These are phyloP conservation scores for Spergularia marina DNA, from an alignment of 148 eudicot species.

Conservation along the genomic window DNA sequence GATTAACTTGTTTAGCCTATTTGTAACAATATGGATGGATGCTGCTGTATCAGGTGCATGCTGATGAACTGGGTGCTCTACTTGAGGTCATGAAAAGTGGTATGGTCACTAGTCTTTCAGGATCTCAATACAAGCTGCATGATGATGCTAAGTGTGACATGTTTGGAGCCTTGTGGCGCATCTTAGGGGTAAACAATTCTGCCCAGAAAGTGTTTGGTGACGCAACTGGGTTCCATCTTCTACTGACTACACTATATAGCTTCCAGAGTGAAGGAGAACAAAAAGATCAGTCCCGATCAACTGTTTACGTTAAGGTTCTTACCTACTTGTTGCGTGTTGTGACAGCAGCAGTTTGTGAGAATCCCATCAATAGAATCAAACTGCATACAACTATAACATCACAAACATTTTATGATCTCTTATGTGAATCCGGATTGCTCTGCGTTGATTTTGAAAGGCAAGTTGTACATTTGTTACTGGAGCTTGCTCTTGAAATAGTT, in stretches of 20 bases:
- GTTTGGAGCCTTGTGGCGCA: conserved; percentile 93
- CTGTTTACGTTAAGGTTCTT: conserved; percentile 55
- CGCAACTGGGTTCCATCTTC: conserved; percentile 93
- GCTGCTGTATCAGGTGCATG: conserved; percentile 61
- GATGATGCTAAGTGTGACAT: conserved; percentile 91
- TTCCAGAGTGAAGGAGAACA: conserved; percentile 66
- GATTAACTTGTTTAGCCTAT: not conserved
- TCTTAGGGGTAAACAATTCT: conserved; percentile 67
- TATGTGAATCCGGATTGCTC: conserved; percentile 80
- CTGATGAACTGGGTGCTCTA: conserved; percentile 83
- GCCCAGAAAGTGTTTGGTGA: conserved; percentile 98
- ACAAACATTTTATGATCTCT: conserved; percentile 78
- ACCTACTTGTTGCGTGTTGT: conserved; percentile 82
- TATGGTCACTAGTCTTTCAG: conserved; percentile 77
- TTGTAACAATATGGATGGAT: conserved; percentile 8
- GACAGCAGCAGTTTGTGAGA: conserved; percentile 80
- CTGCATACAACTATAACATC: conserved; percentile 70
- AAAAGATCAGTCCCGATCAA: conserved; percentile 37
- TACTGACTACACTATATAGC: conserved; percentile 78
- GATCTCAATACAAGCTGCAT: conserved; percentile 71
- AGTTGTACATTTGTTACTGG: conserved; percentile 82
- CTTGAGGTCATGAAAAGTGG: conserved; percentile 92
- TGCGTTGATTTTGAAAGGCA: conserved; percentile 88
- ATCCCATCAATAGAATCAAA: conserved; percentile 70
- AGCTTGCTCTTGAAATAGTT: conserved; percentile 91